A percentile compares a stretch with the other conserved stretches of the same genome.
These are phyloP conservation scores for Dipteronia dyeriana DNA, from an alignment of 345 rosid genomes.

Conservation along the genomic window DNA sequence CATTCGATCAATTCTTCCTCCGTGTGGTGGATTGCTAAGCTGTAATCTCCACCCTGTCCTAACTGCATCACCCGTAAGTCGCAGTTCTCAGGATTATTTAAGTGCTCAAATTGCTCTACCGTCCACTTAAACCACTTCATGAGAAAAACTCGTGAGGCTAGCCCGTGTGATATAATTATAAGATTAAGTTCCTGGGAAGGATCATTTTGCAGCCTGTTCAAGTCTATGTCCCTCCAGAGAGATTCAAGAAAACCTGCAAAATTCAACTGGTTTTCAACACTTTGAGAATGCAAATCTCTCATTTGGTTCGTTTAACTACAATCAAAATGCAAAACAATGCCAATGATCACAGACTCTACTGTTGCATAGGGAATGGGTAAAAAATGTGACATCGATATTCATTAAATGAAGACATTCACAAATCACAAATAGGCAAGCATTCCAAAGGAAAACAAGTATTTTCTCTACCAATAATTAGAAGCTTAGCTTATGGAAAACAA, in stretches of 20 bases:
- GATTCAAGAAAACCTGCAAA: conserved; percentile 90
- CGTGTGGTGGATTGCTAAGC: conserved; percentile 76
- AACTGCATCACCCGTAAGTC: conserved; percentile 79
- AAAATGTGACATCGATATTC: neutral
- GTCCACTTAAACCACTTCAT: conserved; percentile 99
- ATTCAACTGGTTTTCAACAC: conserved; percentile 2
- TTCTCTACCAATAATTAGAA: neutral
- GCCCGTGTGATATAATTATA: conserved; percentile 78
- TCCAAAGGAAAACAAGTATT: neutral
- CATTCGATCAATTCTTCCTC: conserved; percentile 75
- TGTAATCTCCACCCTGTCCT: conserved; percentile 83
- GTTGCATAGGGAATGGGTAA: neutral
- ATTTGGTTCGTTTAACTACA: neutral
- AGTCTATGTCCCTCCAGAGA: conserved; percentile 92
- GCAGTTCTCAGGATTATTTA: conserved; percentile 77
- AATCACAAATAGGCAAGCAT: neutral
- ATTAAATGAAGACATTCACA: neutral
- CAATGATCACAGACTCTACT: neutral
- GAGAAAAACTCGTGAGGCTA: conserved; percentile 81
- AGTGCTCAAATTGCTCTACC: conserved; percentile 76
- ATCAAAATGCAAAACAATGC: neutral
- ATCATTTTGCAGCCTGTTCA: conserved; percentile 67
- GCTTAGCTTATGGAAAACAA: neutral
- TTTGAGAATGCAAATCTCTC: neutral
- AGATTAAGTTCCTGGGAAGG: conserved; percentile 76